Base-by-base conservation (phyloP, 1,284 basidiomycete species). In the Pseudozyma hubeiensis region DNA sequence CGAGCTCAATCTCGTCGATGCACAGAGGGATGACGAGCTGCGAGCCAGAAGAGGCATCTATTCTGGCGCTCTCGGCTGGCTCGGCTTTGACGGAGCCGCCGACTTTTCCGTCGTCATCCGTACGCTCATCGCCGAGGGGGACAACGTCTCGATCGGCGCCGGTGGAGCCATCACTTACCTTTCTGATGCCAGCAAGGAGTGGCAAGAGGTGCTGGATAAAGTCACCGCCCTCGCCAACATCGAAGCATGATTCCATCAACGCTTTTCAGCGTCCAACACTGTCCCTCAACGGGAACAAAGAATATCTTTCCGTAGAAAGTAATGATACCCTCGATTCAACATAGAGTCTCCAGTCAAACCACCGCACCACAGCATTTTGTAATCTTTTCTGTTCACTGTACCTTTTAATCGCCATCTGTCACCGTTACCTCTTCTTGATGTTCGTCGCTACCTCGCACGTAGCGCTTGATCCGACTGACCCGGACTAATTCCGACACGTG, bases 21-120 rank as follows among this genome's bases (percentile, higher is more conserved):
- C 57, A 4, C 54, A 64, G 37, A 54, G 64, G 4, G 53, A 68
- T n/a, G 65, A 68, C 41, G 43, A 55, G 19, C 56, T 66, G 35
- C 40, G 56, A 0, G 66, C 66, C 1, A 55, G 75, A 14, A 88
- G 95, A 35, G 89, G 91, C 24, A 87, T 95, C 30, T 99, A 99
- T 84, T 97, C 95, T n/a, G 82, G 82, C n/a, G 75, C 75, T 1
- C 90, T 96, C 65, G 96, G 96, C 0, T 98, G 95, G 84, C 92
- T 94, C 88, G 91, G 92, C 59, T 89, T 95, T 24, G 91, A 93
- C 41, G 95, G 95, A 2, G 89, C 90, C 19, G 91, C 93, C 0
- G 94, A 97, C 85, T 93, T 96, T 88, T 92, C 93, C 13, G 94
- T 99, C n/a, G 91, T 93, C 30, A 99, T 99, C 77, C 90, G 96